Base-by-base conservation (phyloP, 2,329 filamentous ascomycete genomes). In the Cladosporium velox region DNA sequence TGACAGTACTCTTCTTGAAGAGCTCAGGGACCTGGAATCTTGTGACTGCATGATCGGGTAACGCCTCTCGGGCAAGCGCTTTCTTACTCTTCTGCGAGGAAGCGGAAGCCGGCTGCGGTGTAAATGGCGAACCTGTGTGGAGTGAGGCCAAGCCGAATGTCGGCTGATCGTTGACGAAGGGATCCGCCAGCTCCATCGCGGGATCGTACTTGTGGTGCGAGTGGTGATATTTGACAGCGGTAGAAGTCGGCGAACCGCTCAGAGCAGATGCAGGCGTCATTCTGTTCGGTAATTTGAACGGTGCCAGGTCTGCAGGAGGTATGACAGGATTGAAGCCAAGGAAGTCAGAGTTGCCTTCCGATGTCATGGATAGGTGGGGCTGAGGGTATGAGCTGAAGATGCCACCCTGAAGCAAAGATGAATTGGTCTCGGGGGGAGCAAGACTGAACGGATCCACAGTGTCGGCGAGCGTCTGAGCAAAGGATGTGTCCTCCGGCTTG, bases 1-100 rank as follows among this genome's bases (percentile, higher is more conserved):
- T 70, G 10, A 75, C 66, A 11, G 67, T 64, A 64, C 71, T 72
- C 12, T 67, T 70, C 15, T 44, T 38, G 38, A 68, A 72, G n/a
- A 70, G 26, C 5, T 70, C 66, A 1, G 74, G 73, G 5, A 68
- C 24, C 51, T 67, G 34, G 44, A 73, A 75, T 2, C 65, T 49
- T 35, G 68, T 61, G 24, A 72, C 24, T 7, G 65, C 69, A 57
- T 70, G 28, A 30, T 58, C 47, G 21, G 35, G 18, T 21, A 38
- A 64, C 51, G 65, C 30, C 59, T 69, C 68, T 6, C 26, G 38
- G 8, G 69, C 60, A n/a, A 67, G 55, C 65, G 65, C 67, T 52
- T 62, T 10, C 21, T 28, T 18, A 28, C 32, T 35, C 62, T n/a
- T 67, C 8, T 66, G 41, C 15, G 64, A 34, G 15, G 51, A 30